Conservation (phyloP, 352 stramenopile species). For the Halophytophthora polymorphica region DNA sequence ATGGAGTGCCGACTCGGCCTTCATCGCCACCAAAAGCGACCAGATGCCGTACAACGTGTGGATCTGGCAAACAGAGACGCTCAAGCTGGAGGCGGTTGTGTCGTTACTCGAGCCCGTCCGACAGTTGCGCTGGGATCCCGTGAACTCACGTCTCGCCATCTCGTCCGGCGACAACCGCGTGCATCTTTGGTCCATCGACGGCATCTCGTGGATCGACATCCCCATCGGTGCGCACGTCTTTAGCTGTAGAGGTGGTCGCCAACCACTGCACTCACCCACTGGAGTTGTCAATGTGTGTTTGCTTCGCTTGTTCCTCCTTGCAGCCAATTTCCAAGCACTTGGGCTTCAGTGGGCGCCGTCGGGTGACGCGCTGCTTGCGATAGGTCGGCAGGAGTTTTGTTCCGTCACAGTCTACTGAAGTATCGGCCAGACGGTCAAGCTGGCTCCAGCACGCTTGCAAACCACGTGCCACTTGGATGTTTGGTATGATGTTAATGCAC, state of each 20-base stretch:
- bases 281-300: background rate
- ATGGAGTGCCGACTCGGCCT: slow-evolving; percentile 70
- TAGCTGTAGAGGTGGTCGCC: background rate
- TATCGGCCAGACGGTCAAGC: background rate
- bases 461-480: too few species aligned
- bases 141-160: slow-evolving; percentile 47
- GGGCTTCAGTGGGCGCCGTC: slow-evolving; percentile 63
- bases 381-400: slow-evolving; percentile 73
- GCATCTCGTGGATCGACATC: slow-evolving; percentile 74
- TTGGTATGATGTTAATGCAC: background rate
- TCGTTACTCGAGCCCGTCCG: slow-evolving; percentile 63
- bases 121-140: slow-evolving; percentile 62
- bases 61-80: slow-evolving; percentile 77
- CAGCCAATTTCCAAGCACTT: slow-evolving; percentile 67
- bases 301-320: background rate
- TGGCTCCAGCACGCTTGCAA: too few species aligned
- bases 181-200: slow-evolving; percentile 61
- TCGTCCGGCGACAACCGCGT: slow-evolving; percentile 60
- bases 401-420: slow-evolving; percentile 42
- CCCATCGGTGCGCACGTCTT: slow-evolving; percentile 36
- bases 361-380: slow-evolving; percentile 44
- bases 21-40: slow-evolving; percentile 75
- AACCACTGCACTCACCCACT: background rate
- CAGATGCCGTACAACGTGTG: slow-evolving; percentile 84
- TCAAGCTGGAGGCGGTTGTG: slow-evolving; percentile 63